A percentile compares a stretch with the other conserved stretches of the same genome.
These are phyloP conservation scores for Penicillium diatomitis DNA, from an alignment of 495 filamentous ascomycete genomes.

Conservation along the genomic window DNA sequence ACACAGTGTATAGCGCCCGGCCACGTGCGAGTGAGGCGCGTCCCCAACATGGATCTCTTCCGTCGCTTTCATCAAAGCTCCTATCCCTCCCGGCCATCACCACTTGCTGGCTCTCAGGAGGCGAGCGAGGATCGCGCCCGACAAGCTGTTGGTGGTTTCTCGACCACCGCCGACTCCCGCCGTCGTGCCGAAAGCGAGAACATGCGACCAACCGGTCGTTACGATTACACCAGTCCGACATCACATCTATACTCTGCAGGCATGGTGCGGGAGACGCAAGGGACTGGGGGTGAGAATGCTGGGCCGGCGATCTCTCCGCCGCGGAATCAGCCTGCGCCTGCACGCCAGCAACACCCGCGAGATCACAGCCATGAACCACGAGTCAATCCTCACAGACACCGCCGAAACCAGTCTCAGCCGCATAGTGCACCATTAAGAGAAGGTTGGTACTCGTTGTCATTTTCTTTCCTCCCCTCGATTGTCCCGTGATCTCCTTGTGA, in stretches of 20 bases:
- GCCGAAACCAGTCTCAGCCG: slow-evolving; percentile 17
- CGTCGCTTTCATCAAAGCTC: slow-evolving; percentile 8
- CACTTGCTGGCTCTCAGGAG: slow-evolving; percentile 17
- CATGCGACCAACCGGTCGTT: slow-evolving; percentile 14
- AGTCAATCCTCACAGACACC: slow-evolving; percentile 13
- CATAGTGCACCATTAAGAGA: slow-evolving; percentile 18
- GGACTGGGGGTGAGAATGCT: slow-evolving; percentile 7
- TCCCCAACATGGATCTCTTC: slow-evolving; percentile 12
- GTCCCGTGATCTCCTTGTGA: too few relatives aligned
- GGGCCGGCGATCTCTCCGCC: slow-evolving; percentile 14
- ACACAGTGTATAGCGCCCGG: too few relatives aligned
- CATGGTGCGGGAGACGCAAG: slow-evolving; percentile 4
- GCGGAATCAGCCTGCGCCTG: slow-evolving; percentile 7
- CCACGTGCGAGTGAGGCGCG: background rate
- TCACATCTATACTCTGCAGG: slow-evolving; percentile 11
- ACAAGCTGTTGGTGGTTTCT: slow-evolving; percentile 7
- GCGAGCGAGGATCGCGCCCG: slow-evolving; percentile 17
- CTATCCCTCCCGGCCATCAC: slow-evolving; percentile 21
- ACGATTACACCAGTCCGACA: slow-evolving; percentile 16
- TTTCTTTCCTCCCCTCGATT: background rate
- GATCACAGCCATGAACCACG: slow-evolving; percentile 17
- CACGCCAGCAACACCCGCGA: slow-evolving; percentile 10
- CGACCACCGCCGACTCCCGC: slow-evolving; percentile 13
- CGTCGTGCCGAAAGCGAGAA: slow-evolving; percentile 19
- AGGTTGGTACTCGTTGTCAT: slow-evolving; percentile 16